Base-by-base conservation (phyloP, 2,329 filamentous ascomycete species). In the Xylariaceae sp. region DNA sequence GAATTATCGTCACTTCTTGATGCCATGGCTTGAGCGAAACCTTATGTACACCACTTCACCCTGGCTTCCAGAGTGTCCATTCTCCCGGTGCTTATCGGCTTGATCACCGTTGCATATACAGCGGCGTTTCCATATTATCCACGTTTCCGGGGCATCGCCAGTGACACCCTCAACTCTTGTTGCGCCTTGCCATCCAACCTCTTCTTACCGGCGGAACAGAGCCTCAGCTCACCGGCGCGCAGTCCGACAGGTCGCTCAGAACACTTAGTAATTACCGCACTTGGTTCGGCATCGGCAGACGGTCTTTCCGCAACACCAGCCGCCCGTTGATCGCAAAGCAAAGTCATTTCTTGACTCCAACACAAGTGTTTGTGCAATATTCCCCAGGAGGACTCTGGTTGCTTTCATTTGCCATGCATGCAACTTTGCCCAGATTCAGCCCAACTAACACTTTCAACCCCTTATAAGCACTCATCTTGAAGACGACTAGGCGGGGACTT, bases 1-100 rank as follows among this genome's bases (percentile, higher is more conserved):
- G 49, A 66, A 65, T 64, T 65, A 64, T 64, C 58, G 47, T 54
- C 58, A 45, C 47, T 56, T 38, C 36, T 36, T 60, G 55, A 53
- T 50, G 42, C 53, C 47, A 45, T 57, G 45, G 52, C 47, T 34
- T 45, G 45, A 34, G 31, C 50, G 47, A 57, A 54, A 55, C 55
- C 33, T 56, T 50, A n/a, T n/a, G n/a, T n/a, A 54, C 53, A 53
- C 48, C 54, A 33, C 45, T 50, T 53, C 40, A 39, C 47, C 40
- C 39, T 47, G 36, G 28, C 31, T 41, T 39, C 42, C 44, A 38
- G 44, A 46, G 50, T 54, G 48, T 42, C 47, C 42, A 45, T 60
- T 57, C 41, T 59, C 55, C 58, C 45, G 34, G 13, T 45, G 45
- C 22, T 48, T 46, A 40, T 49, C 48, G 49, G 45, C 44, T 50